A percentile compares a stretch with the other conserved stretches of the same genome.
Evolutionary conservation across 768 basidiomycete genomes (phyloP).

Genomic region (Sarcodon sp.): DNA sequence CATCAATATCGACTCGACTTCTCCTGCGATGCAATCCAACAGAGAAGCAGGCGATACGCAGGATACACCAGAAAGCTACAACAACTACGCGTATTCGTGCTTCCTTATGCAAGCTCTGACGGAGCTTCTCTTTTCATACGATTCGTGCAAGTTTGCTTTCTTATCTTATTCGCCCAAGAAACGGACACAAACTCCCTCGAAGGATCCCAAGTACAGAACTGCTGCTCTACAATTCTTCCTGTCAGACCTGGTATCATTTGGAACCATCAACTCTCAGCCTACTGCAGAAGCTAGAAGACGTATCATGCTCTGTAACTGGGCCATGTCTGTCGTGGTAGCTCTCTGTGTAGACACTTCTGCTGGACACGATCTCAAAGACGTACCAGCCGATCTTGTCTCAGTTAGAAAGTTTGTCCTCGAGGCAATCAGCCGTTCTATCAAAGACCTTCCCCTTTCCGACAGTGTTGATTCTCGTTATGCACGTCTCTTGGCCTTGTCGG

Average conservation of each 20-base stretch:
- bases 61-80: not conserved
- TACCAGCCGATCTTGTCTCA: conserved; percentile 66
- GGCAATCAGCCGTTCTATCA: conserved; percentile 74
- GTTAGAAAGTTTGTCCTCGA: conserved; percentile 92
- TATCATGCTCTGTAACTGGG: conserved; percentile 67
- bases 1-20: not conserved
- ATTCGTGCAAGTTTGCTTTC: conserved; percentile 81
- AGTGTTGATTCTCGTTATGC: conserved; percentile 68
- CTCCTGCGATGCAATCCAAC: not conserved
- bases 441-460: conserved; percentile 54
- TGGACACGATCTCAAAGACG: conserved; percentile 58
- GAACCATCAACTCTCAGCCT: conserved; percentile 53
- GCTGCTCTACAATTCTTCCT: conserved; percentile 72
- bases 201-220: conserved; percentile 53
- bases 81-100: conserved; percentile 43
- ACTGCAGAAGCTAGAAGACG: conserved; percentile 40
- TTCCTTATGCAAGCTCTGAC: conserved; percentile 89
- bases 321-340: conserved; percentile 82
- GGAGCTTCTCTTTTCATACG: conserved; percentile 89
- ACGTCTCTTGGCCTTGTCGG: conserved; percentile 73
- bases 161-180: conserved; percentile 64
- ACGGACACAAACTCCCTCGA: conserved; percentile 43
- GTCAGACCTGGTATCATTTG: conserved; percentile 70
- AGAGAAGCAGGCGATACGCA: not conserved
- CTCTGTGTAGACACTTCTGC: conserved; percentile 81